A percentile compares a stretch with the other conserved stretches of the same genome.
Conservation (phyloP, 345 rosid species). For the Raphanus raphanistrum region DNA sequence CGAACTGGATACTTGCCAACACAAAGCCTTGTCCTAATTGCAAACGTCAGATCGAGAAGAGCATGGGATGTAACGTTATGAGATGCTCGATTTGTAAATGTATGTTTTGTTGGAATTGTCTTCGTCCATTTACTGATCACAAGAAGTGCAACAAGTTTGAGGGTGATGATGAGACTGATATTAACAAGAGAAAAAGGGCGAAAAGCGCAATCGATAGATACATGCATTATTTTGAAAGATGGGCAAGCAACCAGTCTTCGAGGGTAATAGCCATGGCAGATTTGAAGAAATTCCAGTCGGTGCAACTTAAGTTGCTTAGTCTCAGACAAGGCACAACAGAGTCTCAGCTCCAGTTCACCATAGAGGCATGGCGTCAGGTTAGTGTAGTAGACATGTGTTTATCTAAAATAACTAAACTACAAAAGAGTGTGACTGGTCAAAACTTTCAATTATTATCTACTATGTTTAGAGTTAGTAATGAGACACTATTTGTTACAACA, state of each 20-base stretch:
- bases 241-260: constrained; percentile 27
- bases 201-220: constrained; percentile 6
- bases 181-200: neutral
- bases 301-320: neutral
- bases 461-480: neutral
- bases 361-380: constrained; percentile 2
- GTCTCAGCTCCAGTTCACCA: neutral
- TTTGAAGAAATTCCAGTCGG: constrained; percentile 16
- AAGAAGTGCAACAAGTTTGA: constrained; percentile 26
- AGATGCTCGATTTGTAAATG: constrained; percentile 12
- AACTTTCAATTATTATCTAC: neutral
- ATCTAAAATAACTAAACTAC: no score
- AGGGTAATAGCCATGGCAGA: constrained; percentile 13
- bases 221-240: constrained; percentile 31
- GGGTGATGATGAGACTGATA: constrained; percentile 28
- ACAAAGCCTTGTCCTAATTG: constrained; percentile 39
- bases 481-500: neutral
- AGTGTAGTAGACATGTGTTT: neutral
- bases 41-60: constrained; percentile 36
- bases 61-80: constrained; percentile 32
- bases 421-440: no score
- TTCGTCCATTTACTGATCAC: neutral
- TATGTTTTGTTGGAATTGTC: constrained; percentile 31
- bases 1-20: constrained; percentile 31
- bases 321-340: neutral